Evolutionary conservation across 2,329 filamentous ascomycete genomes (phyloP).

Genomic region (Epichloe scottii): DNA sequence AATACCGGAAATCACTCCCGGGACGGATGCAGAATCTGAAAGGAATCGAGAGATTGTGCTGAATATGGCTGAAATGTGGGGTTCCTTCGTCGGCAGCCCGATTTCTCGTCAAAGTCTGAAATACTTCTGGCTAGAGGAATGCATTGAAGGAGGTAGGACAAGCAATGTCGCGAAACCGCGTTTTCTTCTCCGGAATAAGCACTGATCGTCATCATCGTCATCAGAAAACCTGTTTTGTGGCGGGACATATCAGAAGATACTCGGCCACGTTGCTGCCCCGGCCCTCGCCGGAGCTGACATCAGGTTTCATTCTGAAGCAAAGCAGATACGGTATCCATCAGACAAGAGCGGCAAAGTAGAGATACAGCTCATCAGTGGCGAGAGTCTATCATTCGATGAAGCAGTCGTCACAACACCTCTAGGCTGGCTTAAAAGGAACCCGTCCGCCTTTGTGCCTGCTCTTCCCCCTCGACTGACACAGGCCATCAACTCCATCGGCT

Average conservation of each 20-base stretch:
- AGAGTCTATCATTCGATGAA: slow-evolving; percentile 46
- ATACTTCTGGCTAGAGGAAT: slow-evolving; percentile 70
- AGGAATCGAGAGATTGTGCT: slow-evolving; percentile 31
- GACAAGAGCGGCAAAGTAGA: slow-evolving; percentile 21
- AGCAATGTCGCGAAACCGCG: neutral
- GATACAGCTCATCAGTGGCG: slow-evolving; percentile 31
- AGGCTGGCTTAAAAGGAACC: slow-evolving; percentile 53
- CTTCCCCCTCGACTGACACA: slow-evolving; percentile 43
- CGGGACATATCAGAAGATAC: slow-evolving; percentile 45
- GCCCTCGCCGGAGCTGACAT: slow-evolving; percentile 43
- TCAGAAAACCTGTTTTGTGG: slow-evolving; percentile 49
- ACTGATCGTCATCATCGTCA: neutral
- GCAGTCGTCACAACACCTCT: slow-evolving; percentile 56
- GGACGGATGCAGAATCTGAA: slow-evolving; percentile 27
- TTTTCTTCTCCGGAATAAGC: no score
- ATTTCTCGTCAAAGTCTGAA: slow-evolving; percentile 55
- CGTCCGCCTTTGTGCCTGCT: slow-evolving; percentile 45
- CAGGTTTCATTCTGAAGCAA: slow-evolving; percentile 34
- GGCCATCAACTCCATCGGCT: slow-evolving; percentile 53
- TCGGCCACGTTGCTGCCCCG: slow-evolving; percentile 45
- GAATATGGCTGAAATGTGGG: slow-evolving; percentile 53
- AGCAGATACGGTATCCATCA: slow-evolving; percentile 25
- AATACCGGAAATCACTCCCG: slow-evolving; percentile 32
- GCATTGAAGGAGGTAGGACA: slow-evolving; percentile 52
- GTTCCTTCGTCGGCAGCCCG: slow-evolving; percentile 56